Base-by-base conservation (phyloP, 169 alveolate species). In the Neospora caninum region DNA sequence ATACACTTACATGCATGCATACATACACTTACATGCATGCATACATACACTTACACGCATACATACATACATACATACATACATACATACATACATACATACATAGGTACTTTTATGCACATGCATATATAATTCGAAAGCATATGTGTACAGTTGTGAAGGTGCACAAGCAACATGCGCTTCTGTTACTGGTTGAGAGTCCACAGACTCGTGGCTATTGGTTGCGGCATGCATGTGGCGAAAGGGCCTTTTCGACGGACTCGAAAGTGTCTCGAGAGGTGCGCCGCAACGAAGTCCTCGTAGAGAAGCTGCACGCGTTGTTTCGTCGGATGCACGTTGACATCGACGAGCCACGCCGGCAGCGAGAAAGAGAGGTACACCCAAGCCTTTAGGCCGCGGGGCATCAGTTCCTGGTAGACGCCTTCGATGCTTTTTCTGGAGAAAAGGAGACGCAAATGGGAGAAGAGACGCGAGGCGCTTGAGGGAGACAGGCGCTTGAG, bases 281-380 rank as follows among this genome's bases (percentile, higher is more conserved):
- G 42, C 38, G 78, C 88, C 0, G 88, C 93, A 1, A 89, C 43
- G 78, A 89, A 53, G 45, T 89, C 93, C 53, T 93, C 93, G 64
- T 84, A 78, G 45, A 93, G 93, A 25, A 93, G 87, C 39, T 88
- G 78, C 10, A 95, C 94, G 36, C 88, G 96, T 87, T 98, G 98
- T 96, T 99, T 99, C 54, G 99, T 98, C 27, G 99, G 99, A 93
- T 99, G 99, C 0, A 99, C 99, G 96, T 99, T 99, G 27, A 99
- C 99, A 95, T 99, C 99, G 38, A 99, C 95, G 39, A 96, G 80
- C 41, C 97, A 98, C 20, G 99, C 97, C 20, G 99, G 99, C 91
- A 99, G 96, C n/a, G 95, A 95, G n/a, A 99, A 91, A 36, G 99
- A 97, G 78, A 99, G 92, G 95, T 99, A 99, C 38, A 98, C 99